phyloP scores from a whole-genome alignment of 2,329 filamentous ascomycete genomes.

The Didymella lethalis region DNA sequence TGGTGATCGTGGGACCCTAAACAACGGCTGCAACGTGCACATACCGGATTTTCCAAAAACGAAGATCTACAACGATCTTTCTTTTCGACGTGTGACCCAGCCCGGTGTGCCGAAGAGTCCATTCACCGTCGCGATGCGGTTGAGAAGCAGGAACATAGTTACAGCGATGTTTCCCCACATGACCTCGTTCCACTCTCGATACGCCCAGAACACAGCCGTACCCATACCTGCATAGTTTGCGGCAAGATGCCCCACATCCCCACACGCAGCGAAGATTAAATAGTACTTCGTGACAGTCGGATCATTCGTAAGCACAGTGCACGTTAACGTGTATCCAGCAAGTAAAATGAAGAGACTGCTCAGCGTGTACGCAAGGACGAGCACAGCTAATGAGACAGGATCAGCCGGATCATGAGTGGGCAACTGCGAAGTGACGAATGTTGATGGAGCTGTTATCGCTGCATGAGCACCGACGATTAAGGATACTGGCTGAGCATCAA shows the following conservation, averaged over 20 bases:
- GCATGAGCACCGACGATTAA: constrained; percentile 29
- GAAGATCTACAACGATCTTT: neutral
- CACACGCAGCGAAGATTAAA: constrained; percentile 30
- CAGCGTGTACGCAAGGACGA: constrained; percentile 32
- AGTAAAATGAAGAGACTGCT: constrained; percentile 40
- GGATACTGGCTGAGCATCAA: constrained; percentile 6
- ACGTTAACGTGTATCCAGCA: constrained; percentile 30
- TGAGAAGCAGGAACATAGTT: constrained; percentile 36
- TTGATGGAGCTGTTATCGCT: constrained; percentile 23
- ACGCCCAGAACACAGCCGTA: constrained; percentile 34
- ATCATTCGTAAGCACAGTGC: constrained; percentile 38
- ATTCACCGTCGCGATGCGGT: constrained; percentile 30
- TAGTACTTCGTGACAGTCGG: constrained; percentile 34
- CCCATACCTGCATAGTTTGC: constrained; percentile 36
- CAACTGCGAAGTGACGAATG: constrained; percentile 31
- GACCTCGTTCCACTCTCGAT: constrained; percentile 30
- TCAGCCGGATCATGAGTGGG: constrained; percentile 21
- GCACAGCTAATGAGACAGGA: constrained; percentile 17
- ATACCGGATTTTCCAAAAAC: too few species aligned
- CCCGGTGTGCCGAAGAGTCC: constrained; percentile 36
- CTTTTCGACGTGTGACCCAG: neutral
- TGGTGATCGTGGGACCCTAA: too few species aligned
- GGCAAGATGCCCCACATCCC: constrained; percentile 38
- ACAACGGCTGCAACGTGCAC: too few species aligned
- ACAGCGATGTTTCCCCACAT: constrained; percentile 42